These are phyloP conservation scores for Leccinum subrobustum DNA, from an alignment of 1,284 basidiomycete genomes.

Conservation along the genomic window DNA sequence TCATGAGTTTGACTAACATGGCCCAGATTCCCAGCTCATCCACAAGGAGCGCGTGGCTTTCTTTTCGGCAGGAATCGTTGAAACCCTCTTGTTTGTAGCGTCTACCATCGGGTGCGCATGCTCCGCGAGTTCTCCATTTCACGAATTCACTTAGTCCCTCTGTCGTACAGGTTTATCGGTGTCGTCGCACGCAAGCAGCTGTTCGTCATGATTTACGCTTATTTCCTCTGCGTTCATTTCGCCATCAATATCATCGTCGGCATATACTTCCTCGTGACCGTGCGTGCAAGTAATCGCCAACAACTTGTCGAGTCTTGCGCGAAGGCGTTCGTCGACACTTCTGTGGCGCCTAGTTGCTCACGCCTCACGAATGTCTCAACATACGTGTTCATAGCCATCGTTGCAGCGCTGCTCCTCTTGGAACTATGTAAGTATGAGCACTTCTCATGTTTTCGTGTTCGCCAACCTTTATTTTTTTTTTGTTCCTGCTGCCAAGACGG, in stretches of 20 bases:
- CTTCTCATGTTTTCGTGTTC: background rate
- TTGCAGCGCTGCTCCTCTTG: conserved; percentile 43
- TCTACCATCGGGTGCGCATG: conserved; percentile 53
- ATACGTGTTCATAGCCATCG: conserved; percentile 47
- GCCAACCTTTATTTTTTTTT: background rate
- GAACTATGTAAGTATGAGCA: conserved; percentile 49
- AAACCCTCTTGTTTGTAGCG: conserved; percentile 48
- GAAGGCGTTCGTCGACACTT: conserved; percentile 41
- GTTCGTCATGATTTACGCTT: conserved; percentile 56
- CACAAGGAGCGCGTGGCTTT: conserved; percentile 42
- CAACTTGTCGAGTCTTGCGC: conserved; percentile 47
- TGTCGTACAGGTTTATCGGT: conserved; percentile 50
- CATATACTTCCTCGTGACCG: conserved; percentile 49
- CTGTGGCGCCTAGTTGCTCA: conserved; percentile 44
- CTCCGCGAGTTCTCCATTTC: background rate
- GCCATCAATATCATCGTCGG: conserved; percentile 54
- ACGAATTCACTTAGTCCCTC: conserved; percentile 1
- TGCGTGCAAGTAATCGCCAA: conserved; percentile 45
- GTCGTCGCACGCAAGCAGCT: conserved; percentile 57
- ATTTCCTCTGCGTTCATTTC: conserved; percentile 58
- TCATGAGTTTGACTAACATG: conserved; percentile 1
- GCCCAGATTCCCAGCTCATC: conserved; percentile 36
- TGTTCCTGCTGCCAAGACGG: conserved; percentile 42
- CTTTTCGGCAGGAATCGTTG: conserved; percentile 48
- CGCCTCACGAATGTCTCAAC: conserved; percentile 42